A percentile compares a stretch with the other conserved stretches of the same genome.
These are phyloP conservation scores for Populus hybrid DNA, from an alignment of 441 rosid genomes.

Conservation along the genomic window DNA sequence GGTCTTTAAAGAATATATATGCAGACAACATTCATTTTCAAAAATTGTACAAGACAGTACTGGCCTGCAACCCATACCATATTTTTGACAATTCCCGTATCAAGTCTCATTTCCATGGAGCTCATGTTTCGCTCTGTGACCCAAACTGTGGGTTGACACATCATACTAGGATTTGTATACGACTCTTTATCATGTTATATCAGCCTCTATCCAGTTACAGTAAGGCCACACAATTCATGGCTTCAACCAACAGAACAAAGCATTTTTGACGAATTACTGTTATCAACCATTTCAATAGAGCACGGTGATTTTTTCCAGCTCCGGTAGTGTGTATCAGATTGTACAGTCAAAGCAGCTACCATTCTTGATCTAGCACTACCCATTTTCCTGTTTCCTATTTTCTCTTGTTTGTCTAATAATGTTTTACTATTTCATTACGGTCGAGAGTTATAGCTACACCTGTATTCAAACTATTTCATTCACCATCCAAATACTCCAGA, in stretches of 20 bases:
- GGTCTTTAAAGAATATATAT: not conserved
- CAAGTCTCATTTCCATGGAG: not conserved
- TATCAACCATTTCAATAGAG: not conserved
- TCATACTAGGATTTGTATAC: not conserved
- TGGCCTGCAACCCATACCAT: too few species aligned
- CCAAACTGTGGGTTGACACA: constrained; percentile 1
- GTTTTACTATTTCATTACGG: not conserved
- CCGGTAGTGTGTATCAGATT: not conserved
- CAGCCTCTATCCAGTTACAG: not conserved
- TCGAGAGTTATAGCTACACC: not conserved
- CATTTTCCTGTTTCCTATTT: not conserved
- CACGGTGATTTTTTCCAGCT: not conserved
- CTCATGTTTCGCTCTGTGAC: not conserved
- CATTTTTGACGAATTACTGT: not conserved
- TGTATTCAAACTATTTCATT: not conserved
- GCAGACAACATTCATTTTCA: not conserved
- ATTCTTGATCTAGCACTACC: not conserved
- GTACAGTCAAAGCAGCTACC: too few species aligned
- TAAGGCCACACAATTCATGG: not conserved
- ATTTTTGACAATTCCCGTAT: not conserved
- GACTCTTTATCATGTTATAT: not conserved
- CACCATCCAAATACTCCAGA: not conserved
- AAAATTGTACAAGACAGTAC: too few species aligned
- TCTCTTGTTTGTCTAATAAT: not conserved
- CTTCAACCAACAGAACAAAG: not conserved